Evolutionary conservation across 2,329 filamentous ascomycete species (phyloP).

Genomic region (Paraconiothyrium sp.): DNA sequence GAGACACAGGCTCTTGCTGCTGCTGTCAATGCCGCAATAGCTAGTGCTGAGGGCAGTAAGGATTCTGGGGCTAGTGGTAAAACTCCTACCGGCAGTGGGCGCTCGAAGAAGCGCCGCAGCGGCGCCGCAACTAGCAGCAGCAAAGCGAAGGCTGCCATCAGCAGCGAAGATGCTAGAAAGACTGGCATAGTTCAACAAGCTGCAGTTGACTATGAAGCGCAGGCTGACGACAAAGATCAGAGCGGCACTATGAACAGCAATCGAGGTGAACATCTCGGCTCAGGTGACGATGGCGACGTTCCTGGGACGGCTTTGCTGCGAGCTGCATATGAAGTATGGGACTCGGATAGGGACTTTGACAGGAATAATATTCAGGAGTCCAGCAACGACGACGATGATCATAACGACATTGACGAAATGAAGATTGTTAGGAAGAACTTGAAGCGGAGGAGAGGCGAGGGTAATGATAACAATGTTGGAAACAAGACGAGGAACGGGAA

Average conservation of each 20-base stretch:
- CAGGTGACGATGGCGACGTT: background rate
- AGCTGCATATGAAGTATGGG: background rate
- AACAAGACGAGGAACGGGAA: too few species aligned
- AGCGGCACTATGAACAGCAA: background rate
- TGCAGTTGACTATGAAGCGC: background rate
- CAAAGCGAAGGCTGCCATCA: background rate
- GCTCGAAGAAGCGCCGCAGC: background rate
- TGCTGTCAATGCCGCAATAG: background rate
- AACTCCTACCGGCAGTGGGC: background rate
- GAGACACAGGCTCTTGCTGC: background rate
- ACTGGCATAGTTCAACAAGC: background rate
- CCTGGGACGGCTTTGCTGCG: background rate
- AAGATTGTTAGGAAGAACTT: too few species aligned
- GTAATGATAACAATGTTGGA: too few species aligned
- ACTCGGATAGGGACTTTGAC: background rate
- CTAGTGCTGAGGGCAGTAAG: background rate
- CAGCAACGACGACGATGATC: background rate
- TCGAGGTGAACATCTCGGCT: background rate
- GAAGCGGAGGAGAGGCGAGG: too few species aligned
- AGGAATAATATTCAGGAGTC: background rate
- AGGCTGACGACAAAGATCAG: background rate
- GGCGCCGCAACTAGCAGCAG: background rate
- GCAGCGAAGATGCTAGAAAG: background rate
- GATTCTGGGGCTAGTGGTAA: background rate
- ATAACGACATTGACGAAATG: background rate